phyloP scores from a whole-genome alignment of 2,329 filamentous ascomycete genomes.

The Westerdykella aurantiaca region DNA sequence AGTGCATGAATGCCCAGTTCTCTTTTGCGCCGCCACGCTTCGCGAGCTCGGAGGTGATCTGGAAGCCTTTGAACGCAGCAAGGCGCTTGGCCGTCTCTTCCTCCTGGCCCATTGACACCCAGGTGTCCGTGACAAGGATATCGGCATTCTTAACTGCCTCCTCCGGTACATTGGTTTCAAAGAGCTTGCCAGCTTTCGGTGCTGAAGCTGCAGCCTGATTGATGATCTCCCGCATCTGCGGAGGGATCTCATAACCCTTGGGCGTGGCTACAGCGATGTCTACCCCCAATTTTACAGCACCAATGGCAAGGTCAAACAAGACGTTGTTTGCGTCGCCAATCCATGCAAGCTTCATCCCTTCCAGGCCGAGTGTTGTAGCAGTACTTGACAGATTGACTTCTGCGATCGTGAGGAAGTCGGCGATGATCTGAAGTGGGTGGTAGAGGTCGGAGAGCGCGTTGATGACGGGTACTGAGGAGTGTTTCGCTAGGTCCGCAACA shows the following conservation, averaged over 20 bases:
- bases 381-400: slow-evolving; percentile 61
- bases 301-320: slow-evolving; percentile 86
- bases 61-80: slow-evolving; percentile 80
- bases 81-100: slow-evolving; percentile 71
- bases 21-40: slow-evolving; percentile 78
- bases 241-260: slow-evolving; percentile 73
- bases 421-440: slow-evolving; percentile 90
- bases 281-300: slow-evolving; percentile 78
- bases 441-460: slow-evolving; percentile 74
- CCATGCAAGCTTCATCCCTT: slow-evolving; percentile 90
- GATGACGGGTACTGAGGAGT: slow-evolving; percentile 46
- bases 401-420: slow-evolving; percentile 86
- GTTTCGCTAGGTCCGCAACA: slow-evolving; percentile 45
- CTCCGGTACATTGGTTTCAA: slow-evolving; percentile 73
- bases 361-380: slow-evolving; percentile 57
- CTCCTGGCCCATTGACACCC: slow-evolving; percentile 98
- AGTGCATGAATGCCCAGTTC: slow-evolving; percentile 98
- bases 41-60: slow-evolving; percentile 82
- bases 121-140: slow-evolving; percentile 91
- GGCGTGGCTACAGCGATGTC: slow-evolving; percentile 85
- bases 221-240: slow-evolving; percentile 68
- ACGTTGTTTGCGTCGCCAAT: slow-evolving; percentile 97
- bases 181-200: slow-evolving; percentile 58
- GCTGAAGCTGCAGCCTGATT: slow-evolving; percentile 54
- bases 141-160: slow-evolving; percentile 81